phyloP scores from a whole-genome alignment of 805 yeast species.

The Candida boleticola region DNA sequence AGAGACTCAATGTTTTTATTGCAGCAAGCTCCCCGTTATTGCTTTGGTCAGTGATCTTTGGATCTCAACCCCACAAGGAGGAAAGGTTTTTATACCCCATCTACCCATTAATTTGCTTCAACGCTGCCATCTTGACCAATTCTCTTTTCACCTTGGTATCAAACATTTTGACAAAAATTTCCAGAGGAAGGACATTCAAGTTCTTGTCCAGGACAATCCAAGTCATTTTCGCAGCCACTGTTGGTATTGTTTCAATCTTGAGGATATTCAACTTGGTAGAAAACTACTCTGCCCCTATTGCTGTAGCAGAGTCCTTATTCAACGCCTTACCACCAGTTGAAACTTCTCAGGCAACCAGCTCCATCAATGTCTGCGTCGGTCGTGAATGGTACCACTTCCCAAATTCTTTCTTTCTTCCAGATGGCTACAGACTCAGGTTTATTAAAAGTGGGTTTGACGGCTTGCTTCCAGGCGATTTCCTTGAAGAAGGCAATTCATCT shows the following conservation, averaged over 20 bases:
- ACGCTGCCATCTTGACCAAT: constrained; percentile 53
- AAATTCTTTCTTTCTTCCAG: constrained; percentile 76
- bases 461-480: constrained; percentile 82
- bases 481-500: constrained; percentile 31
- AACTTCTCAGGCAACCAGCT: constrained; percentile 12
- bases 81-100: constrained; percentile 88
- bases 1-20: constrained; percentile 9
- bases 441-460: constrained; percentile 82
- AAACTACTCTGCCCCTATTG: constrained; percentile 74
- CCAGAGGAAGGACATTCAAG: background rate
- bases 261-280: constrained; percentile 59
- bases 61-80: constrained; percentile 84
- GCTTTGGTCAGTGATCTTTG: constrained; percentile 68
- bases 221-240: constrained; percentile 27
- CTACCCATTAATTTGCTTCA: constrained; percentile 64
- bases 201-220: constrained; percentile 10
- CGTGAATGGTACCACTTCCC: constrained; percentile 96
- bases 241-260: constrained; percentile 31
- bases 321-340: constrained; percentile 9
- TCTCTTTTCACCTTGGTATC: constrained; percentile 4
- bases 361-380: constrained; percentile 74
- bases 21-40: constrained; percentile 44
- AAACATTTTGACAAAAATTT: constrained; percentile 2
- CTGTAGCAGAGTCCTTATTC: constrained; percentile 49
- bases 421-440: constrained; percentile 61